Conservation (phyloP, 2,329 filamentous ascomycete species). For the Magnaporthiopsis rhizophila region DNA sequence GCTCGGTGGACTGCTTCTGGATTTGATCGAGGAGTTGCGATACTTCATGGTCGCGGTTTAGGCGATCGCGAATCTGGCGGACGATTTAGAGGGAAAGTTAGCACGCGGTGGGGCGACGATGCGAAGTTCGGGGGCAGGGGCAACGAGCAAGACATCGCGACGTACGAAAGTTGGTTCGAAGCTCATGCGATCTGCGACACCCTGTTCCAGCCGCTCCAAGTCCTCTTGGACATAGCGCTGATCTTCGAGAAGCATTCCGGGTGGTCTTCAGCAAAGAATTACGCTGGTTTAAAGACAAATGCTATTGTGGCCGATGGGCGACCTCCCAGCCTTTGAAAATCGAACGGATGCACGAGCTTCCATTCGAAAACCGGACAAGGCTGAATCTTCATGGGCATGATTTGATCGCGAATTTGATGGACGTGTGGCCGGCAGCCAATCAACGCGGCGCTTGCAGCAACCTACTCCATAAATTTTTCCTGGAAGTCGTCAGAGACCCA, state of each 20-base stretch:
- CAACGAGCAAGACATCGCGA: constrained; percentile 14
- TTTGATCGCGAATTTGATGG: not conserved
- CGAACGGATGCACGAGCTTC: not conserved
- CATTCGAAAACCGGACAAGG: not conserved
- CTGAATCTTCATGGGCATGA: not conserved
- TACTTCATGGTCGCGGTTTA: constrained; percentile 89
- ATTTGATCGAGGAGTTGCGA: constrained; percentile 80
- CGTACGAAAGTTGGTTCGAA: constrained; percentile 84
- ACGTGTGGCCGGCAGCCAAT: not conserved
- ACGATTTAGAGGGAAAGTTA: not conserved
- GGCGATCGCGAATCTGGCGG: constrained; percentile 70
- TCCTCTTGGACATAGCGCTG: constrained; percentile 94
- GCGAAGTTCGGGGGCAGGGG: not conserved
- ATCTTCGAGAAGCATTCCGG: constrained; percentile 76
- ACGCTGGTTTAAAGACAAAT: not conserved
- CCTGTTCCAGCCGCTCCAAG: constrained; percentile 90
- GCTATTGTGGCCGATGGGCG: not conserved
- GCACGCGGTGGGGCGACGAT: not conserved
- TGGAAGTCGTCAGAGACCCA: not conserved
- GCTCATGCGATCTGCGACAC: constrained; percentile 77
- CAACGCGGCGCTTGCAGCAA: not conserved
- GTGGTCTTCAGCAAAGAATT: not conserved
- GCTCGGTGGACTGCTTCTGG: constrained; percentile 71
- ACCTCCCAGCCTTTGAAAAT: not conserved
- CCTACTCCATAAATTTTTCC: not conserved